Evolutionary conservation across 352 stramenopile genomes (phyloP), one percentile per base, ranked within the genome.

Genomic region (Globisporangium lucens): DNA sequence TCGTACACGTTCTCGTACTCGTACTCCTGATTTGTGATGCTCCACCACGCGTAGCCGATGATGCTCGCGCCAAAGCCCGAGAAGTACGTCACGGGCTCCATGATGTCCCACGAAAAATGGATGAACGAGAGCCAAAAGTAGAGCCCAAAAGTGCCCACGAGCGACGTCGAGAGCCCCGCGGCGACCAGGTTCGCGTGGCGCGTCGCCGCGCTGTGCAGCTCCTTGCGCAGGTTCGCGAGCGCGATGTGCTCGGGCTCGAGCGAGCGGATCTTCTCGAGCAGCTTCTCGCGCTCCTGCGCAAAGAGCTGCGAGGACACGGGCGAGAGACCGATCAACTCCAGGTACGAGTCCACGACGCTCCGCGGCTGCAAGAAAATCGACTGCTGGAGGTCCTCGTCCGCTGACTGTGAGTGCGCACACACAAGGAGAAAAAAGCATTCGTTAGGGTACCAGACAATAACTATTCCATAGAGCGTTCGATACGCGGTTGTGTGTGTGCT

Each of bases 41-140:
- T 93, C 89, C 89, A 96, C 89, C 87, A 95, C 56, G 79, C 69
- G 71, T 94, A 95, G 17, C 82, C 81, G 20, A 94, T 63, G 59
- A 96, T 82, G 24, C 76, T 89, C 58, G 93, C 76, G 36, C 83
- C 87, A 63, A 93, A 94, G 35, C 87, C 89, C 12, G 85, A 94
- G 65, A 95, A 94, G 75, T 96, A 96, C 68, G 87, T 96, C 68
- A 96, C 87, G 0, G 89, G 89, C 68, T 96, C 89, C 89, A 96
- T 96, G 63, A 95, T 96, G 67, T 95, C 87, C 89, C 87, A 96
- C 56, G 87, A 94, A 62, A 94, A 93, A 71, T 96, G 82, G 67
- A 95, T 90, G 69, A 95, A 95, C 60, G 85, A 89, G 36, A 96
- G 77, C 83, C 84, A 96, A 35, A 92, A 93, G 78, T 96, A 96